Evolutionary conservation across 495 filamentous ascomycete genomes (phyloP).

Genomic region (Neurospora sublineolata): DNA sequence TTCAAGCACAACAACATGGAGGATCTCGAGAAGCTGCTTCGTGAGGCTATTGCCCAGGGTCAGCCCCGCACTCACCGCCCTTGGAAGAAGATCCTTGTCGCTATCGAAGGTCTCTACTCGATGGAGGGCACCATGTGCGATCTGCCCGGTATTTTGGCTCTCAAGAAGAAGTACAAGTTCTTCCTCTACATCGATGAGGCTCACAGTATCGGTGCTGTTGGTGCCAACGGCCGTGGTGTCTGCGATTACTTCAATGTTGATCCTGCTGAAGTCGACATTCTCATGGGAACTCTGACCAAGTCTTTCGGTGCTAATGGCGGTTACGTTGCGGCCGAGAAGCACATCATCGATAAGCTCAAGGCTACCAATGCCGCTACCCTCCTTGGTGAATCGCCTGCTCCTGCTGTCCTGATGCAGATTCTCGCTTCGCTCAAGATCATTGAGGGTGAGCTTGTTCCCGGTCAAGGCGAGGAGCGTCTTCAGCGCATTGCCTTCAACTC

Average conservation of each 20-base stretch:
- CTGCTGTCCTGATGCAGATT: constrained; percentile 82
- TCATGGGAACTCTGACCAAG: constrained; percentile 97
- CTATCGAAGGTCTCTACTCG: constrained; percentile 93
- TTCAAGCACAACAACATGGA: constrained; percentile 97
- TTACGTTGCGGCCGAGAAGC: constrained; percentile 83
- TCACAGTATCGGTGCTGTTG: constrained; percentile 89
- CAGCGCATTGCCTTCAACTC: constrained; percentile 98
- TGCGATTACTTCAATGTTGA: constrained; percentile 96
- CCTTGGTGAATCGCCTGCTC: constrained; percentile 79
- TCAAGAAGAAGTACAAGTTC: constrained; percentile 96
- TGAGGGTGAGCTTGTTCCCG: constrained; percentile 71
- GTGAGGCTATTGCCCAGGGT: constrained; percentile 88
- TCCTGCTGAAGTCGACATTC: constrained; percentile 77
- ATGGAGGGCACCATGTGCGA: constrained; percentile 99
- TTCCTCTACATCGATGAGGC: constrained; percentile 92
- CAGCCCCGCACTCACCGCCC: constrained; percentile 93
- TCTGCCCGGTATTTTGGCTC: constrained; percentile 67
- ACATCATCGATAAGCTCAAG: constrained; percentile 82
- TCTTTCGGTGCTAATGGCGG: constrained; percentile 97
- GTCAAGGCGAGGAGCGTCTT: constrained; percentile 89
- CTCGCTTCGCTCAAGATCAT: constrained; percentile 74
- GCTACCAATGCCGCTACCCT: constrained; percentile 75
- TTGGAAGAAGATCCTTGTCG: constrained; percentile 97
- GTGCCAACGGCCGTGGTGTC: constrained; percentile 77
- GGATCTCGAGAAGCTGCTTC: constrained; percentile 70